Evolutionary conservation across 768 basidiomycete species (phyloP), one percentile per base, ranked within the genome.

Genomic region (Multifurca ochricompacta): DNA sequence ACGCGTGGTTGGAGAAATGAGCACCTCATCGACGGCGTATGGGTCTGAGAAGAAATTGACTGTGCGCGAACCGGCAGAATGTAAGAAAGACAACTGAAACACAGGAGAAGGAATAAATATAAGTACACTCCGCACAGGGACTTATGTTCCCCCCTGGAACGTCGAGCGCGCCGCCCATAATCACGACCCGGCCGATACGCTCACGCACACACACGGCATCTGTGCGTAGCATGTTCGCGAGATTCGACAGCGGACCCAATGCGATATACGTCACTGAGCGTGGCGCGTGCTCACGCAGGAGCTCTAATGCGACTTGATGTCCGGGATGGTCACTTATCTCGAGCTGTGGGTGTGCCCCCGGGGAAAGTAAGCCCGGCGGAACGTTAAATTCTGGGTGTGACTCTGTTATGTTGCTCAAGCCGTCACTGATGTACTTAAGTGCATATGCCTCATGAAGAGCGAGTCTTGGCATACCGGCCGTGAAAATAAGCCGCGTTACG

Each of bases 151-250:
- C 96, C 3, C 93, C 93, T 0, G 93, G 91, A 30, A 91, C 87
- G 59, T 94, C 91, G 21, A 97, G 67, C 2, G 91, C 87, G 13
- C 91, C 93, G n/a, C 93, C 93, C 91, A 97, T 95, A 66, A 82
- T 84, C 19, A 93, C 70, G 7, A 97, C 71, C n/a, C 83, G 77
- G 4, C 83, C 88, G 27, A 91, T 77, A 39, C 79, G 78, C 11
- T 76, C 68, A 7, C 69, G 68, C 28, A 92, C 72, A 10, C 76
- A 70, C 32, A 71, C 65, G 9, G 77, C 74, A 59, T 89, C 76
- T 39, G 72, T 62, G 6, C 75, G 76, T 66, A 88, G 70, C 54
- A 87, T 73, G 31, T 72, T 70, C 1, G 90, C 89, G 30, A 97
- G 74, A 62, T 86, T 91, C 10, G 91, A 94, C 50, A 89, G 74